phyloP scores from a whole-genome alignment of 2,329 filamentous ascomycete species.

The Aspergillus fijiensis region DNA sequence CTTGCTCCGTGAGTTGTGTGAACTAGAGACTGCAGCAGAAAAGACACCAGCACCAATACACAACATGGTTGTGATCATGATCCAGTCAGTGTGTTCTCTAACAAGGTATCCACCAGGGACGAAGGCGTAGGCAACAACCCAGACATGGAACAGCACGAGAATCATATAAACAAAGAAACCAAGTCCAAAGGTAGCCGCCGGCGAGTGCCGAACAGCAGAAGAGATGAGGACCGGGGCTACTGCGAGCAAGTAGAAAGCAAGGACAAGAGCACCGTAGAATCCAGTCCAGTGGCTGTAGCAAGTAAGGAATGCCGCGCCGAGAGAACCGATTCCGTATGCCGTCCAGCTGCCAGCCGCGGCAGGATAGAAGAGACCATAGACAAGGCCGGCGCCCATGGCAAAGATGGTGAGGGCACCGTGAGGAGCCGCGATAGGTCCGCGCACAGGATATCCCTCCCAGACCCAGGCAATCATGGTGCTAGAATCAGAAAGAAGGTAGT shows the following conservation, averaged over 20 bases:
- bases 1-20: conserved; percentile 45
- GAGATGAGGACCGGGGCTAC: conserved; percentile 72
- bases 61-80: conserved; percentile 85
- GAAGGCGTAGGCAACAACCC: conserved; percentile 97
- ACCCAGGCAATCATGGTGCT: conserved; percentile 99
- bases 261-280: conserved; percentile 75
- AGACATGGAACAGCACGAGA: conserved; percentile 94
- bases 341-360: conserved; percentile 73
- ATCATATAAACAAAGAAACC: conserved; percentile 92
- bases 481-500: conserved; percentile 90
- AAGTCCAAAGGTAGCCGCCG: conserved; percentile 78
- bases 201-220: conserved; percentile 73
- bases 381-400: conserved; percentile 79
- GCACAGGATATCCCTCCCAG: conserved; percentile 92
- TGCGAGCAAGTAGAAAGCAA: conserved; percentile 80
- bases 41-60: conserved; percentile 83
- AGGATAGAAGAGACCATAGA: conserved; percentile 73
- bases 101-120: conserved; percentile 91
- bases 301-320: conserved; percentile 77
- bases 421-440: conserved; percentile 82
- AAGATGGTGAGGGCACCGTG: conserved; percentile 84
- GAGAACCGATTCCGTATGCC: conserved; percentile 71
- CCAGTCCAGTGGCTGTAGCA: conserved; percentile 79
- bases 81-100: conserved; percentile 91
- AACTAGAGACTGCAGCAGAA: conserved; percentile 58